Evolutionary conservation across 495 filamentous ascomycete genomes (phyloP).

Genomic region (Neurospora tetrasperma): DNA sequence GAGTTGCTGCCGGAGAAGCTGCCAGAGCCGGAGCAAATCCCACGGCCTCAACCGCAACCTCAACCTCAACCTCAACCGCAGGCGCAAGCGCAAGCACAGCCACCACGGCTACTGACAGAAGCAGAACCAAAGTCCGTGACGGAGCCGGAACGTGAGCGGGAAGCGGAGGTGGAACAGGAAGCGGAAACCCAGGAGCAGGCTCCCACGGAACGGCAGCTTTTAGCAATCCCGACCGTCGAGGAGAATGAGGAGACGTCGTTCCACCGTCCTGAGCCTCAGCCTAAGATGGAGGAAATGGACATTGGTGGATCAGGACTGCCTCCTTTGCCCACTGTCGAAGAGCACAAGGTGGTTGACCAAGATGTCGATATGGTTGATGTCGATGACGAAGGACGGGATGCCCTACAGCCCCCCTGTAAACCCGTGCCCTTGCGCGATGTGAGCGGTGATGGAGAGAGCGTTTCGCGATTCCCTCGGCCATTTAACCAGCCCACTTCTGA

Average conservation of each 20-base stretch:
- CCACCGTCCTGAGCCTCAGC: constrained; percentile 17
- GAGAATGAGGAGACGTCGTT: constrained; percentile 14
- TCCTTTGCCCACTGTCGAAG: constrained; percentile 18
- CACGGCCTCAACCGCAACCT: not conserved
- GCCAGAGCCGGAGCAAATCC: not conserved
- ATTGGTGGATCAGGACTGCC: constrained; percentile 20
- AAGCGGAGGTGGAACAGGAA: constrained; percentile 7
- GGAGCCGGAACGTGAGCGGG: not conserved
- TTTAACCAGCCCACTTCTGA: constrained; percentile 11
- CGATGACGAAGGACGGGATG: constrained; percentile 27
- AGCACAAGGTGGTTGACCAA: constrained; percentile 16
- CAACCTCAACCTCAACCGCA: not conserved
- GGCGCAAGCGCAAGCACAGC: not conserved
- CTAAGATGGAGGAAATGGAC: constrained; percentile 34
- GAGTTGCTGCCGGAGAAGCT: not conserved
- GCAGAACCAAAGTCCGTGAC: not conserved
- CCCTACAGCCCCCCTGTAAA: constrained; percentile 32
- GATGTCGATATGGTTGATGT: constrained; percentile 36
- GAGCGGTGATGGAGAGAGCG: not conserved
- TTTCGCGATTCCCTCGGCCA: constrained; percentile 6
- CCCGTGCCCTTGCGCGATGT: constrained; percentile 28
- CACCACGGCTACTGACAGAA: not conserved
- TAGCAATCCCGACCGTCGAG: constrained; percentile 19
- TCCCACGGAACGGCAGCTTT: constrained; percentile 15
- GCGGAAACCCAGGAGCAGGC: not conserved